phyloP scores from a whole-genome alignment of 805 yeast species.

The Kuraishia ogatae region DNA sequence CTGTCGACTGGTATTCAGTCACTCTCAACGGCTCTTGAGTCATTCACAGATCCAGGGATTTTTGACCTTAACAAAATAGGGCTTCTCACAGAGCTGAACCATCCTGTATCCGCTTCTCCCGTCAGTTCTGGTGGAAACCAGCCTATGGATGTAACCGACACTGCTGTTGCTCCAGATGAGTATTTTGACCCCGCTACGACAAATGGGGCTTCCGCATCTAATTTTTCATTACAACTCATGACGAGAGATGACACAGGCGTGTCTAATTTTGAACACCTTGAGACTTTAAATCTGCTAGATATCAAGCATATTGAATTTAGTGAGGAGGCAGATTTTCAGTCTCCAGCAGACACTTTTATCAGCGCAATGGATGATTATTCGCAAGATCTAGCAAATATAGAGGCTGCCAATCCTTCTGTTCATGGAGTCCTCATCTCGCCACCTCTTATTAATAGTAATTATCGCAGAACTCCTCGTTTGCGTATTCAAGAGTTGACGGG shows the following conservation, averaged over 20 bases:
- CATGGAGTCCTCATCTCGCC: background rate
- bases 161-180: background rate
- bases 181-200: background rate
- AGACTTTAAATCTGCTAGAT: background rate
- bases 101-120: background rate
- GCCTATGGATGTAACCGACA: background rate
- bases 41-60: background rate
- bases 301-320: background rate
- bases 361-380: conserved; percentile 23
- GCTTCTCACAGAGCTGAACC: background rate
- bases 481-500: conserved; percentile 1
- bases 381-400: conserved; percentile 26
- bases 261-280: background rate
- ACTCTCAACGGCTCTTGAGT: background rate
- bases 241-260: too few relatives aligned
- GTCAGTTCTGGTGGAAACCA: background rate
- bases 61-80: background rate
- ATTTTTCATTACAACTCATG: background rate
- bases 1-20: background rate
- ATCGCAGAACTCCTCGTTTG: background rate
- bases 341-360: background rate
- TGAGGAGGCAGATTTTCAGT: background rate
- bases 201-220: background rate
- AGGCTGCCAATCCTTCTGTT: conserved; percentile 11
- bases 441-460: conserved; percentile 1